Percentiles rank a stretch among this genome's conserved stretches.
phyloP scores from a whole-genome alignment of 345 rosid species.

The Citrus hindsii region DNA sequence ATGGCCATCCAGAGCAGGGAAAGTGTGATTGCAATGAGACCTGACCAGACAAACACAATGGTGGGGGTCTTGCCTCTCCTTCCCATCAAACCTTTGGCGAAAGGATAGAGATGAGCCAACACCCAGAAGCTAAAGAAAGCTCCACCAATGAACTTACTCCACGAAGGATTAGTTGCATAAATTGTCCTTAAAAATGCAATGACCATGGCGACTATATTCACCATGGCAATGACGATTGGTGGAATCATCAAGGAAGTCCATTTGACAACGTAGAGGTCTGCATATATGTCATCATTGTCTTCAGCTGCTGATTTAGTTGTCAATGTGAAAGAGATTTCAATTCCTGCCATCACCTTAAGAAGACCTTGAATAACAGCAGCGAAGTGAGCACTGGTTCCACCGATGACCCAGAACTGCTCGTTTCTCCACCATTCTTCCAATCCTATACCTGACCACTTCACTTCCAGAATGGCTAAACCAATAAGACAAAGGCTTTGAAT shows the following conservation, averaged over 20 bases:
- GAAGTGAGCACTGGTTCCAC: slow-evolving; percentile 88
- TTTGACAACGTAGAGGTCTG: slow-evolving; percentile 79
- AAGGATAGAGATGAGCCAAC: slow-evolving; percentile 86
- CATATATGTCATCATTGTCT: slow-evolving; percentile 68
- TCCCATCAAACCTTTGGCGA: slow-evolving; percentile 97
- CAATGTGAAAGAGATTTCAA: slow-evolving; percentile 89
- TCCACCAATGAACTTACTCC: slow-evolving; percentile 93
- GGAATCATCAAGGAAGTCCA: slow-evolving; percentile 92
- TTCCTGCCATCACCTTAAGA: slow-evolving; percentile 82
- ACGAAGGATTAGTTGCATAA: slow-evolving; percentile 56
- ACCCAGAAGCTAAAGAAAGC: slow-evolving; percentile 97
- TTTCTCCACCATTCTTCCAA: slow-evolving; percentile 99
- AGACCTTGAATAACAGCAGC: slow-evolving; percentile 88
- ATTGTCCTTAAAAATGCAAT: slow-evolving; percentile 70
- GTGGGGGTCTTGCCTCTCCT: slow-evolving; percentile 91
- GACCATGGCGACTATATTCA: slow-evolving; percentile 67
- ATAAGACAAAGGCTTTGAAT: slow-evolving; percentile 62
- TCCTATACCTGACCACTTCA: slow-evolving; percentile 76
- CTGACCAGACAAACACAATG: slow-evolving; percentile 89
- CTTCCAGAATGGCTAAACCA: slow-evolving; percentile 71
- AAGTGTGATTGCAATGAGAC: slow-evolving; percentile 80
- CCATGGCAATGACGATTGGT: slow-evolving; percentile 86
- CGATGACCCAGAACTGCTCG: slow-evolving; percentile 92
- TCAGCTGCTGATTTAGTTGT: slow-evolving; percentile 76
- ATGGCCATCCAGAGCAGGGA: slow-evolving; percentile 83